Evolutionary conservation across 75 land plant genomes (phyloP), one percentile per base, ranked within the genome.

Genomic region (Picea glauca): DNA sequence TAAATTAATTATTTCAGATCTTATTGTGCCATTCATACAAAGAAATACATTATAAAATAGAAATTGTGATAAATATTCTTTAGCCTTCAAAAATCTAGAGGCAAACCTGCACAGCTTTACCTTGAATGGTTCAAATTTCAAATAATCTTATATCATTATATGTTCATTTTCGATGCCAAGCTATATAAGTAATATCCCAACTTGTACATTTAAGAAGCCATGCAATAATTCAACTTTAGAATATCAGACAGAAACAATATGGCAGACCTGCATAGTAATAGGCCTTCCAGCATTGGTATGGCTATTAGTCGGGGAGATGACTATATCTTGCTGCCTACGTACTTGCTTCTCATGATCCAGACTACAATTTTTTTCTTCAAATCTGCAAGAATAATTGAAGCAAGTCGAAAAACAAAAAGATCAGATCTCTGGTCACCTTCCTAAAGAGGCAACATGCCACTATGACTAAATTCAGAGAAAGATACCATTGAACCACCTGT

Each of bases 341-440:
- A 93, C 91, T 80, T 94, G 99, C 85, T 94, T 96, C 80, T 96
- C 99, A 38, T 85, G 80, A 56, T 96, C 91, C 65, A 92, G 20
- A 68, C 76, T 87, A 61, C 92, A 83, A n/a, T 90, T 81, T 63
- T 92, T 96, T 74, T 93, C 98, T 65, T 92, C 93, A 81, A 92
- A 77, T 78, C 99, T 96, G 81, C 12, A 60, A 73, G 26, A 6
- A 67, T 75, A 14, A 5, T 46, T 56, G 13, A 14, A 31, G 32
- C 56, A 79, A 3, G 33, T 20, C 11, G 15, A 18, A 0, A 5
- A 35, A 14, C 30, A 57, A 18, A 8, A 30, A 13, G 12, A 56
- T 50, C 60, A 72, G 35, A 32, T 14, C 62, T 15, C 61, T 13
- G 2, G 33, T 12, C 38, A 13, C 11, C 33, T 61, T 30, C 33